A percentile compares a stretch with the other conserved stretches of the same genome.
These are phyloP conservation scores for Candida pini DNA, from an alignment of 805 yeast species.

Conservation along the genomic window DNA sequence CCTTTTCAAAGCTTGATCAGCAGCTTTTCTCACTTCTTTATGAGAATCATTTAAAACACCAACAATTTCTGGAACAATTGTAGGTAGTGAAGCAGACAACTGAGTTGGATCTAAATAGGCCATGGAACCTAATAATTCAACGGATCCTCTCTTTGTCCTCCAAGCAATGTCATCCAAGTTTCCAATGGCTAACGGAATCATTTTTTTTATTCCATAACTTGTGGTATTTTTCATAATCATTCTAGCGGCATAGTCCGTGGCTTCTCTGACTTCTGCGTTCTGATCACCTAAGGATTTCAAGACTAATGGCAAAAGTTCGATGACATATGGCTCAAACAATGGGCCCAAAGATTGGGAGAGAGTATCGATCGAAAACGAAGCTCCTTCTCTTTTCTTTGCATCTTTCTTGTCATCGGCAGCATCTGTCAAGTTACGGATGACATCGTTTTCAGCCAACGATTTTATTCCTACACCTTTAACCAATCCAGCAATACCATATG, in stretches of 20 bases:
- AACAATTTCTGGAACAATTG: slow-evolving; percentile 93
- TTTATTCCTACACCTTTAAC: slow-evolving; percentile 86
- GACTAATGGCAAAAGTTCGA: slow-evolving; percentile 79
- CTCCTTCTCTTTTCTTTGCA: slow-evolving; percentile 74
- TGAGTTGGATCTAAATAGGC: slow-evolving; percentile 96
- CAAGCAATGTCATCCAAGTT: slow-evolving; percentile 86
- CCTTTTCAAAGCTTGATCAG: slow-evolving; percentile 78
- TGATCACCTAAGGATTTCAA: slow-evolving; percentile 81
- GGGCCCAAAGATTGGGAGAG: slow-evolving; percentile 71
- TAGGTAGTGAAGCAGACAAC: slow-evolving; percentile 79
- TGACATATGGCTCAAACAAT: slow-evolving; percentile 88
- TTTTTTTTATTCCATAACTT: slow-evolving; percentile 81
- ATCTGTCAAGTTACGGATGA: slow-evolving; percentile 66
- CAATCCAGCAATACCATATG: slow-evolving; percentile 92
- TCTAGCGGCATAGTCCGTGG: slow-evolving; percentile 83
- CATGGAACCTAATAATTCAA: slow-evolving; percentile 94
- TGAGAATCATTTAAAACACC: slow-evolving; percentile 93
- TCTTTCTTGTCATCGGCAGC: slow-evolving; percentile 87
- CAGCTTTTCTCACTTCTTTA: slow-evolving; percentile 94
- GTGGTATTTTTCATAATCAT: slow-evolving; percentile 88
- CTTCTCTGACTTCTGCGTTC: slow-evolving; percentile 78
- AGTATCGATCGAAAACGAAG: slow-evolving; percentile 79
- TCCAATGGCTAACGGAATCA: slow-evolving; percentile 85
- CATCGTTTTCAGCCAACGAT: slow-evolving; percentile 67
- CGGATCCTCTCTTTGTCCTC: slow-evolving; percentile 97